phyloP scores from a whole-genome alignment of 495 filamentous ascomycete genomes.

The Hypoxylon lienhwacheense region DNA sequence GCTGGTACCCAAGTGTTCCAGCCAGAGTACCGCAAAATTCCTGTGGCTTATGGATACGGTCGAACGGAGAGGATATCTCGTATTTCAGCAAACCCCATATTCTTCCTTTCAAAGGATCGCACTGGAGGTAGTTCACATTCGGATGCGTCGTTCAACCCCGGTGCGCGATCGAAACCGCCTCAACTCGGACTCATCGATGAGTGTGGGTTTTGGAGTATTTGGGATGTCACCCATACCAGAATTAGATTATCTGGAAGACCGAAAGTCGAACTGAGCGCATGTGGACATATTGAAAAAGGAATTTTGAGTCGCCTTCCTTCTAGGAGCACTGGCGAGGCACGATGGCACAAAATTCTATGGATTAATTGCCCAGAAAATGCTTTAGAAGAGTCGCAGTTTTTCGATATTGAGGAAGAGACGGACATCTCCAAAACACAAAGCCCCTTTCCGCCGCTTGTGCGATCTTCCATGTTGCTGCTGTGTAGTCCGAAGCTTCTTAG shows the following conservation, averaged over 20 bases:
- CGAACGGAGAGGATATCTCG: conserved; percentile 44
- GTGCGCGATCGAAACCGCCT: conserved; percentile 53
- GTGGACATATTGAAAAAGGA: conserved; percentile 36
- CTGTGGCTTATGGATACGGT: conserved; percentile 17
- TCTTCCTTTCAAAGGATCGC: conserved; percentile 54
- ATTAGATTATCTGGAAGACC: conserved; percentile 19
- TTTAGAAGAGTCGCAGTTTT: conserved; percentile 16
- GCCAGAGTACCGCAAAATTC: conserved; percentile 49
- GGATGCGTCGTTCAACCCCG: conserved; percentile 80
- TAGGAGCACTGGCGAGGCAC: conserved; percentile 3
- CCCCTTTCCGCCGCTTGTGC: conserved; percentile 25
- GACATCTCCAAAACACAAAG: conserved; percentile 13
- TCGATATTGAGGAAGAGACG: conserved; percentile 24
- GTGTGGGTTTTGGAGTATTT: conserved; percentile 73
- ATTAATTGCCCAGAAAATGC: conserved; percentile 15
- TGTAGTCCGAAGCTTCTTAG: conserved; percentile 28
- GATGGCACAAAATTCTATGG: conserved; percentile 38
- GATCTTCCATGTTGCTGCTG: conserved; percentile 34
- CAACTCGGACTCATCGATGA: conserved; percentile 76
- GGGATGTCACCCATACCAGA: conserved; percentile 56
- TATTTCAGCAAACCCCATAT: conserved; percentile 63
- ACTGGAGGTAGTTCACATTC: conserved; percentile 65
- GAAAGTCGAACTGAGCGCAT: conserved; percentile 8
- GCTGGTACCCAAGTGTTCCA: conserved; percentile 60
- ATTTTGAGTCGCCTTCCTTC: conserved; percentile 25